A percentile compares a stretch with the other conserved stretches of the same genome.
phyloP scores from a whole-genome alignment of 257 asterid genomes.

The Solanum etuberosum region DNA sequence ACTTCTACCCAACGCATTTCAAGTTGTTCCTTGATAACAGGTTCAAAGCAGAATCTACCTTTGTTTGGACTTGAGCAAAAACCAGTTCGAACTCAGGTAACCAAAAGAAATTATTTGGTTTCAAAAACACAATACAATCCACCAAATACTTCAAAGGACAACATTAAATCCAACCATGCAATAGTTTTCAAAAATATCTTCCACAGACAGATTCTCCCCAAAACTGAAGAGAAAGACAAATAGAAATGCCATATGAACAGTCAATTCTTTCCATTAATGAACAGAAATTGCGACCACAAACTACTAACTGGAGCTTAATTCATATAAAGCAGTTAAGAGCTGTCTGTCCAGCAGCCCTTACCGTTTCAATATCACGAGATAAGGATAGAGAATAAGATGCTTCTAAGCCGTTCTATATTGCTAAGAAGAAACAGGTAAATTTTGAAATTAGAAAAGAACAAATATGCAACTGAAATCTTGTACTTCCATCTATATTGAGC shows the following conservation, averaged over 20 bases:
- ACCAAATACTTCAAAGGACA: background rate
- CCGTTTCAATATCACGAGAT: background rate
- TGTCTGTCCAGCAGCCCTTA: background rate
- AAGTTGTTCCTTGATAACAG: background rate
- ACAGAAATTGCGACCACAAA: background rate
- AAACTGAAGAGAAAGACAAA: background rate
- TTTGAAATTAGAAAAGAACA: background rate
- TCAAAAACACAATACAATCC: background rate
- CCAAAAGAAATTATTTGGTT: background rate
- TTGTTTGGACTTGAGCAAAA: background rate
- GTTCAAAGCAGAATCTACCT: background rate
- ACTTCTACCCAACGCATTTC: background rate
- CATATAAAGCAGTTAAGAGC: background rate
- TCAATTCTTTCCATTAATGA: background rate
- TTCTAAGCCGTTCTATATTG: background rate
- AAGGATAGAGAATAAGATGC: background rate
- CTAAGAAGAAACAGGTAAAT: background rate
- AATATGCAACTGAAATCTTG: background rate
- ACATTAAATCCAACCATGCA: too few relatives aligned
- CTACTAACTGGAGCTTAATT: background rate
- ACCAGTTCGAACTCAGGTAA: background rate
- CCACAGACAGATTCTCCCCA: background rate
- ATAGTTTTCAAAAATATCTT: background rate
- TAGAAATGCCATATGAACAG: background rate
- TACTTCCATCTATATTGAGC: background rate